phyloP scores from a whole-genome alignment of 768 basidiomycete genomes.

The Crucibulum laeve region DNA sequence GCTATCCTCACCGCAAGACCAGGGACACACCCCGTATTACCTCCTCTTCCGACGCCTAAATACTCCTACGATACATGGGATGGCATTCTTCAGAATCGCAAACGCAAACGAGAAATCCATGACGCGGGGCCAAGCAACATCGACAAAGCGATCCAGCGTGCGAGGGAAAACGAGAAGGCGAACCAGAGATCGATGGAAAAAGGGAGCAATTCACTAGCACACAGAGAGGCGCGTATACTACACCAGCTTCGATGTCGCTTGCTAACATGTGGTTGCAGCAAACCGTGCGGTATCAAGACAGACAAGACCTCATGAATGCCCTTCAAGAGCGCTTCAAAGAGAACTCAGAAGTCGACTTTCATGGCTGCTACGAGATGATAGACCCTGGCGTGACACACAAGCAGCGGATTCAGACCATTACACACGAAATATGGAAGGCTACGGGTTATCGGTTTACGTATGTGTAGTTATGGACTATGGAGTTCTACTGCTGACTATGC shows the following conservation, averaged over 20 bases:
- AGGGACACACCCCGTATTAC: neutral
- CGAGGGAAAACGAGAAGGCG: slow-evolving; percentile 5
- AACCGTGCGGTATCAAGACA: slow-evolving; percentile 21
- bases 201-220: too few species aligned
- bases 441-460: slow-evolving; percentile 50
- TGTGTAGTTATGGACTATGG: slow-evolving; percentile 9
- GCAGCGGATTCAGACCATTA: slow-evolving; percentile 34
- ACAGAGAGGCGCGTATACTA: too few species aligned
- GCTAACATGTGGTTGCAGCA: slow-evolving; percentile 12
- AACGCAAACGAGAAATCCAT: slow-evolving; percentile 13
- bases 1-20: slow-evolving; percentile 28
- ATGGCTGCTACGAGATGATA: slow-evolving; percentile 30
- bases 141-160: slow-evolving; percentile 16
- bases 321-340: slow-evolving; percentile 27
- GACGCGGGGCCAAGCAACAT: slow-evolving; percentile 13
- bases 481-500: neutral
- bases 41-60: neutral
- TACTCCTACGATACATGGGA: slow-evolving; percentile 12
- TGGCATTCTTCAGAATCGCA: slow-evolving; percentile 11
- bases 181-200: too few species aligned
- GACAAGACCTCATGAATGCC: slow-evolving; percentile 25
- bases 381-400: slow-evolving; percentile 30
- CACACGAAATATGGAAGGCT: slow-evolving; percentile 41
- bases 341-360: slow-evolving; percentile 34
- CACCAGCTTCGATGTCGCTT: neutral